Percentiles rank a stretch among this genome's conserved stretches.
Conservation (phyloP, 495 filamentous ascomycete species). For the Aspergillus olivimuriae region DNA sequence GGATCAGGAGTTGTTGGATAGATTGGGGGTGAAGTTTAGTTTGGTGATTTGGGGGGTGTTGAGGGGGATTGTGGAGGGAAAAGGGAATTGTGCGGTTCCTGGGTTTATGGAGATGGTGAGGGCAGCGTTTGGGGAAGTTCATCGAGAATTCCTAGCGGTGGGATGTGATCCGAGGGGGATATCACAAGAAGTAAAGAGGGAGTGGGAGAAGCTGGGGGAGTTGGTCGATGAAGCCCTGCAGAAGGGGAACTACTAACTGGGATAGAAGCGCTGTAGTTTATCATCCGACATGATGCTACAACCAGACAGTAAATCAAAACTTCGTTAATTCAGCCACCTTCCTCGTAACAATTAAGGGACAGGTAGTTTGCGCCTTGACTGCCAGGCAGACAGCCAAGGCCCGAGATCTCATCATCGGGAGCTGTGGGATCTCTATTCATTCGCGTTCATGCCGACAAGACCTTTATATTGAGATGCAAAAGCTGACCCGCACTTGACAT, state of each 20-base stretch:
- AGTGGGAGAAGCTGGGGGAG: slow-evolving; percentile 33
- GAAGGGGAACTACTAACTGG: not conserved
- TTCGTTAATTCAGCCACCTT: slow-evolving; percentile 10
- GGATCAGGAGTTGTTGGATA: slow-evolving; percentile 8
- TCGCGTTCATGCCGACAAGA: slow-evolving; percentile 41
- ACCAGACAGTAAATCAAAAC: slow-evolving; percentile 6
- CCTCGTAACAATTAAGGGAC: not conserved
- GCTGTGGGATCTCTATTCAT: slow-evolving; percentile 7
- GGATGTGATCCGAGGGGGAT: slow-evolving; percentile 26
- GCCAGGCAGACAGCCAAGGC: not conserved
- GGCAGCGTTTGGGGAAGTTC: slow-evolving; percentile 25
- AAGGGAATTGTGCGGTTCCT: slow-evolving; percentile 32
- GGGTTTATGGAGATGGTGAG: slow-evolving; percentile 28
- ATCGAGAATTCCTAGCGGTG: slow-evolving; percentile 23
- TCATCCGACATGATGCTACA: not conserved
- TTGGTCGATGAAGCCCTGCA: slow-evolving; percentile 17
- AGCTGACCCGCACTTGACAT: slow-evolving; percentile 43
- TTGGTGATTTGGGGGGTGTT: slow-evolving; percentile 33
- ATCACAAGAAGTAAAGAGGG: slow-evolving; percentile 17
- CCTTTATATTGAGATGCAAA: slow-evolving; percentile 46
- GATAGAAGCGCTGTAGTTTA: not conserved
- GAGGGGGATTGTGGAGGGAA: slow-evolving; percentile 34
- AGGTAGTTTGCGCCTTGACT: not conserved
- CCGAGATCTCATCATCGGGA: slow-evolving; percentile 11
- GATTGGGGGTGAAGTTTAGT: slow-evolving; percentile 24